A percentile compares a stretch with the other conserved stretches of the same genome.
Conservation (phyloP, 345 rosid species). For the Viola odorata region DNA sequence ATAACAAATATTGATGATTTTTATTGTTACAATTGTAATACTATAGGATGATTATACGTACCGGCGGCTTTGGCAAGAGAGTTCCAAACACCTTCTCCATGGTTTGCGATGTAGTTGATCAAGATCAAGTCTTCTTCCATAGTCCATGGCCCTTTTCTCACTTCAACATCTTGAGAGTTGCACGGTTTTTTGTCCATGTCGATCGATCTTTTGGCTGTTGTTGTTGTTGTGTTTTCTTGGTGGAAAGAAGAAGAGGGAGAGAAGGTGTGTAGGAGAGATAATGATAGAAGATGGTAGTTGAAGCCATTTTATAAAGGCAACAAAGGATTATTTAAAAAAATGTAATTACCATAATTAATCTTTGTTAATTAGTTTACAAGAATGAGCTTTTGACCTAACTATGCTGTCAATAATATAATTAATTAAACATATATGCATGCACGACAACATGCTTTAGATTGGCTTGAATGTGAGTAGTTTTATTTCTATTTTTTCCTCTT, state of each 20-base stretch:
- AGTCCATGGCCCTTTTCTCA: constrained; percentile 99
- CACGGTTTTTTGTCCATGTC: constrained; percentile 58
- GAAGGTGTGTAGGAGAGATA: background rate
- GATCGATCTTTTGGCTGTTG: too few species aligned
- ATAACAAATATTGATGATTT: background rate
- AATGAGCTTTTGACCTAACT: constrained; percentile 26
- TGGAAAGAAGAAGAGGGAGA: constrained; percentile 7
- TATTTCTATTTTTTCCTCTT: too few species aligned
- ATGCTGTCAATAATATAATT: constrained; percentile 29
- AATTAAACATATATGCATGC: too few species aligned
- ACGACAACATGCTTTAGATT: too few species aligned
- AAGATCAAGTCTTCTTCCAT: constrained; percentile 93
- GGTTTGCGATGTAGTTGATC: constrained; percentile 75
- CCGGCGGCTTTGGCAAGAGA: constrained; percentile 94
- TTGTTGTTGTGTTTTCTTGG: constrained; percentile 10
- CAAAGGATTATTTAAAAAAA: constrained; percentile 23
- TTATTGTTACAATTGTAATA: too few species aligned
- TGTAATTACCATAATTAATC: background rate
- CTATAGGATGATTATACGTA: constrained; percentile 12
- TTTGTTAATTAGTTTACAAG: constrained; percentile 1
- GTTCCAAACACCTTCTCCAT: constrained; percentile 99
- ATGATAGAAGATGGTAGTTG: constrained; percentile 4
- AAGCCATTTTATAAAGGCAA: constrained; percentile 7
- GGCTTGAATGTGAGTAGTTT: too few species aligned
- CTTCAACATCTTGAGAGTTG: constrained; percentile 67